Evolutionary conservation across 805 yeast genomes (phyloP).

Genomic region (Lachancea quebecensis): DNA sequence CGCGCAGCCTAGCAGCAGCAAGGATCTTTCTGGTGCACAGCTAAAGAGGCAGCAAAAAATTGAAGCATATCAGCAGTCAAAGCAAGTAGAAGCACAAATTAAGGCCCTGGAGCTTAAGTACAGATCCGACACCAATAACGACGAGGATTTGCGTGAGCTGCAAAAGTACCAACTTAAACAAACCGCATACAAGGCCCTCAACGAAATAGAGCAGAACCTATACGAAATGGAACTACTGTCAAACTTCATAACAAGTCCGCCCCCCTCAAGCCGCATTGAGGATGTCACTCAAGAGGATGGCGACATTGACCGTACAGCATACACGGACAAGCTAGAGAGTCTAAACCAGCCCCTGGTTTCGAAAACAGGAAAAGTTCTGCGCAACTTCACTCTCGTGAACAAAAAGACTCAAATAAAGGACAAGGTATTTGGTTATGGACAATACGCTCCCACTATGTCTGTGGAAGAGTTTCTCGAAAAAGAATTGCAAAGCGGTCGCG

Average conservation of each 20-base stretch:
- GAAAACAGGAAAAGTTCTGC: constrained; percentile 67
- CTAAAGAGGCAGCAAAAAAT: constrained; percentile 66
- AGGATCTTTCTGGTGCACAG: constrained; percentile 21
- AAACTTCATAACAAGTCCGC: constrained; percentile 30
- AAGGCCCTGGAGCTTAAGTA: constrained; percentile 38
- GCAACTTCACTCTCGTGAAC: constrained; percentile 75
- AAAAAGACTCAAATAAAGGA: constrained; percentile 48
- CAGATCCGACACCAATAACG: constrained; percentile 42
- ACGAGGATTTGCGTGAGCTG: constrained; percentile 53
- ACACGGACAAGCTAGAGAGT: constrained; percentile 58
- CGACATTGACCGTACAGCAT: constrained; percentile 23
- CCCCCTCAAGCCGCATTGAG: constrained; percentile 1
- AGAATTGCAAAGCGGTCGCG: constrained; percentile 80
- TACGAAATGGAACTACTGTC: constrained; percentile 64
- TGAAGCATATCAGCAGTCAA: constrained; percentile 55
- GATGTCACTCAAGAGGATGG: constrained; percentile 11
- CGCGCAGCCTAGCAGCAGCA: constrained; percentile 12
- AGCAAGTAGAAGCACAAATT: constrained; percentile 35
- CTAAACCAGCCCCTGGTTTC: constrained; percentile 49
- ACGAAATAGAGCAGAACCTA: constrained; percentile 47
- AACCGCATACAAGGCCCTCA: constrained; percentile 47
- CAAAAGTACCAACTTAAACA: constrained; percentile 50
- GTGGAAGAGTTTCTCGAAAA: constrained; percentile 87
- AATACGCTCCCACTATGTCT: constrained; percentile 85
- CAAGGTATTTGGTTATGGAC: constrained; percentile 86